Evolutionary conservation across 2,329 filamentous ascomycete genomes (phyloP), one percentile per base, ranked within the genome.

Genomic region (Trichoderma aggressivum): DNA sequence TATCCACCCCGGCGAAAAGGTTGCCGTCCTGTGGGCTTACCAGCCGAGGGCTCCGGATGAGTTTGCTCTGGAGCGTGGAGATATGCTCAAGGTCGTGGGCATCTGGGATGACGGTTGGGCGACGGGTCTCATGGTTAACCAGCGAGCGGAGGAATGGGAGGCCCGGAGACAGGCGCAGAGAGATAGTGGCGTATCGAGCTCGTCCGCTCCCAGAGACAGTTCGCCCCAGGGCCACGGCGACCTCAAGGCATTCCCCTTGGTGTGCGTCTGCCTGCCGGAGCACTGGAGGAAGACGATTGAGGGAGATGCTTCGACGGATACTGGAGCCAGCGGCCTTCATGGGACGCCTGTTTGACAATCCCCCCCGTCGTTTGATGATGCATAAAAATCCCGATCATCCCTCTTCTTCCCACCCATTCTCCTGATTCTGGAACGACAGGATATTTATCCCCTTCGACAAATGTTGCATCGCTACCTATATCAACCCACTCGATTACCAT

Each of bases 101-200:
- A 99, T 99, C 75, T 99, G 96, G 96, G 96, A 99, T 78, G 96
- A 99, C 80, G 96, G 96, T 60, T 99, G 96, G 96, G 96, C 96
- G 12, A 99, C 96, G 1, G 96, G 96, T 76, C 88, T 98, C 70
- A 87, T 97, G 78, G 84, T 97, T 70, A 87, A 91, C 68, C 93
- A 97, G 76, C 88, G 89, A 70, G 94, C 94, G 3, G 95, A 98
- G 73, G 93, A 98, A 74, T 98, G 94, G 90, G 93, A 97, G 76
- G 87, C 88, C 56, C 88, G 91, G 74, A 88, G 89, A 76, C 90
- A 92, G 77, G 84, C 90, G 39, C 94, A 97, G 78, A 89, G 96
- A 73, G 96, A 99, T 81, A 98, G 95, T 77, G 96, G 96, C 71
- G 92, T 98, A 56, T 98, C 94, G 59, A 92, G 94, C 81, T 91